Conservation (phyloP, 2,329 filamentous ascomycete genomes). For the Calonectria hongkongensis region DNA sequence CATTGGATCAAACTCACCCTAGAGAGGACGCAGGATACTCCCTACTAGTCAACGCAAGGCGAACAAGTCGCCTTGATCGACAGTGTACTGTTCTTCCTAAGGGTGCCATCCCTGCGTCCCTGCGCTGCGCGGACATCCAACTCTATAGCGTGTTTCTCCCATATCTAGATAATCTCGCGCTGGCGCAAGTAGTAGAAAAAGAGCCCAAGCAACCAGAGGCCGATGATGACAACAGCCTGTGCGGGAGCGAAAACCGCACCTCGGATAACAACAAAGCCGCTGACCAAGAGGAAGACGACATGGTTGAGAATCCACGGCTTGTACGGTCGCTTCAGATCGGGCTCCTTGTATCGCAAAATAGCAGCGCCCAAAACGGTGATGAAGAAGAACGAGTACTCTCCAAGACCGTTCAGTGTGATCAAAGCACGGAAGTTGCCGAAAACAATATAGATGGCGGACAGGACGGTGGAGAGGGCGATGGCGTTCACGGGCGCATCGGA, state of each 20-base stretch:
- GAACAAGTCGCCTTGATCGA: too few species aligned
- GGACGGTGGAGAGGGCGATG: slow-evolving; percentile 67
- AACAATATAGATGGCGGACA: slow-evolving; percentile 75
- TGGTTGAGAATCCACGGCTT: slow-evolving; percentile 72
- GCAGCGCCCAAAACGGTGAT: slow-evolving; percentile 76
- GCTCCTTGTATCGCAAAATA: slow-evolving; percentile 74
- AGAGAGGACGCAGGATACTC: not conserved
- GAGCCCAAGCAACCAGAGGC: slow-evolving; percentile 70
- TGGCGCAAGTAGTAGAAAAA: slow-evolving; percentile 61
- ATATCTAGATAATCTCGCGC: not conserved
- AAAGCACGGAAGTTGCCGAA: slow-evolving; percentile 77
- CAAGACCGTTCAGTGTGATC: slow-evolving; percentile 75
- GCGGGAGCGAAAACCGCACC: slow-evolving; percentile 76
- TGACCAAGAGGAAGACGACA: slow-evolving; percentile 72
- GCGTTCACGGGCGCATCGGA: slow-evolving; percentile 74
- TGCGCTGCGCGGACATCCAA: not conserved
- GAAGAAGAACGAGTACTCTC: slow-evolving; percentile 79
- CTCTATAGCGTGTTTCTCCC: not conserved
- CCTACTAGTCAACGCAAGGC: not conserved
- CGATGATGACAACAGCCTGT: slow-evolving; percentile 71
- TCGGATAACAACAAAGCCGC: slow-evolving; percentile 75
- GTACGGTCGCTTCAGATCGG: slow-evolving; percentile 73
- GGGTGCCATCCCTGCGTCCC: not conserved
- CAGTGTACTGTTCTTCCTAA: not conserved
- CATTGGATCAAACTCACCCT: slow-evolving; percentile 3